These are phyloP conservation scores for Angomonas ambiguus DNA, from an alignment of 208 protist species.

Conservation along the genomic window DNA sequence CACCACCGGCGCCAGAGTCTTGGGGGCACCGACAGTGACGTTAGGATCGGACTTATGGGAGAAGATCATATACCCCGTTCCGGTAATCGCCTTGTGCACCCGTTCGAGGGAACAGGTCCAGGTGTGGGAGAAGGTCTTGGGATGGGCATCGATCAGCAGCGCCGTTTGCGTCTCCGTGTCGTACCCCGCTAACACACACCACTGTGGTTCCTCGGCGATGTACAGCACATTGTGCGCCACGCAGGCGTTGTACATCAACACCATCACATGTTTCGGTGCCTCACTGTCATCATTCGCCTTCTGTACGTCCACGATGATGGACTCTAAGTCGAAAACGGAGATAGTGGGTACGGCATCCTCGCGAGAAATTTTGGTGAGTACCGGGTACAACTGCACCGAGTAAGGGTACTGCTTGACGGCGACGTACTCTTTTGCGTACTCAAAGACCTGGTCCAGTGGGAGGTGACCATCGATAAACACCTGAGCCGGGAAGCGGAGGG, in stretches of 20 bases:
- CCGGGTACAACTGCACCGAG: constrained; percentile 63
- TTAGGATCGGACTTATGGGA: constrained; percentile 23
- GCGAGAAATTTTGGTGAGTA: constrained; percentile 80
- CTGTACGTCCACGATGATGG: constrained; percentile 74
- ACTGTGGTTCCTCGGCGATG: constrained; percentile 69
- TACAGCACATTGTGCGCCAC: constrained; percentile 87
- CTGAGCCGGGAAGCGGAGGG: constrained; percentile 61
- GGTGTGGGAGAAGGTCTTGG: constrained; percentile 78
- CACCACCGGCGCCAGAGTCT: constrained; percentile 48
- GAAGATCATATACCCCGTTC: constrained; percentile 83
- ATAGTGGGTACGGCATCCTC: constrained; percentile 87
- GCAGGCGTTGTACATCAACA: constrained; percentile 87
- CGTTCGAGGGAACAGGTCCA: constrained; percentile 84
- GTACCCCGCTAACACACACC: constrained; percentile 83
- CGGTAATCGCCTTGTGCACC: constrained; percentile 86
- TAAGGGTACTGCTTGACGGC: constrained; percentile 33
- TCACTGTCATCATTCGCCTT: constrained; percentile 71
- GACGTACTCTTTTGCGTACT: constrained; percentile 72
- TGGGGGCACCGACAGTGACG: constrained; percentile 51
- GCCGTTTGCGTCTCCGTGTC: constrained; percentile 82
- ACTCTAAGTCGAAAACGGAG: constrained; percentile 84
- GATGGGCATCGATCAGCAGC: constrained; percentile 77
- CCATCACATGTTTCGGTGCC: constrained; percentile 69
- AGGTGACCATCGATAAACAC: constrained; percentile 73
- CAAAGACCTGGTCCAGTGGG: constrained; percentile 79